Base-by-base conservation (phyloP, 2,329 filamentous ascomycete species). In the Orbilia javanica region DNA sequence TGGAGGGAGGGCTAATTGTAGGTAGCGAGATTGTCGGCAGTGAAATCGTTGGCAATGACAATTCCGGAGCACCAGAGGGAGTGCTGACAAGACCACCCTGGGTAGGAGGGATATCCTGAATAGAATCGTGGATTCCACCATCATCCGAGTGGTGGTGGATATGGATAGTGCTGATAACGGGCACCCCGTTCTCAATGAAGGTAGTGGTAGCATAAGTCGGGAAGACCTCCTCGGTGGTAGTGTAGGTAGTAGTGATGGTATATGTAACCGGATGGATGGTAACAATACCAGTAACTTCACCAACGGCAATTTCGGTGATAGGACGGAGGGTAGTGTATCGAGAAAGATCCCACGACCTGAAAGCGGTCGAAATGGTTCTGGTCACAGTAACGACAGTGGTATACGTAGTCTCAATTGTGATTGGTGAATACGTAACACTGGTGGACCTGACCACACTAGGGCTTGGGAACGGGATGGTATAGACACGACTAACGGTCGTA, bases 111-210 rank as follows among this genome's bases (percentile, higher is more conserved):
- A 65, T 63, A 6, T 31, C 44, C n/a, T 22, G 34, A 18, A 20
- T 53, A 15, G 67, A 71, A 10, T 36, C 34, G 18, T 71, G 67
- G 39, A 73, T 73, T 15, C 69, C 69, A 66, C 29, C 57, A 20
- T 73, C 69, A 27, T 73, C 46, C 1, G 69, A 57, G 44, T 73
- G 69, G 22, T 73, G 69, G n/a, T 73, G 69, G 13, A 73, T 44
- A 18, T 73, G 69, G 53, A 73, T 27, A 8, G 69, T 73, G 69
- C 39, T 57, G 20, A 60, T 25, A 4, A 20, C 29, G 3, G 60
- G 57, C 1, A 20, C 60, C 42, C 69, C 69, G 44, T 66, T 66
- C 4, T 73, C 48, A 10, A 66, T 29, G 60, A 31, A 48, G 15
- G 69, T 73, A 4, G 69, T 73, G 11, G 69, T 60, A 25, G 64